Evolutionary conservation across 169 alveolate species (phyloP).

Genomic region (Neospora caninum): DNA sequence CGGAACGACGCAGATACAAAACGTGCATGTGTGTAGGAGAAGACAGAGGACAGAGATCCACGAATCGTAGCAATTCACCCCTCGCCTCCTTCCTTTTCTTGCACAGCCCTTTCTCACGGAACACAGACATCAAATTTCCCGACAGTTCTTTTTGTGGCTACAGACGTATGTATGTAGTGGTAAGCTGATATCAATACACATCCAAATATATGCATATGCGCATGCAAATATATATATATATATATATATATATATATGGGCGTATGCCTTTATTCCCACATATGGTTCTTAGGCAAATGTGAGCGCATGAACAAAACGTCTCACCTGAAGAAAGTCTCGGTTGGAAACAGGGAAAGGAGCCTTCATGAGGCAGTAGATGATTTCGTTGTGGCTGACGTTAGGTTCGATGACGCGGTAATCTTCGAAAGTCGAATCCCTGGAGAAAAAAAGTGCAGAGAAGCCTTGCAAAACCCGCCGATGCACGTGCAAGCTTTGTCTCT

Average conservation of each 20-base stretch:
- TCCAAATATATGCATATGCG: not conserved
- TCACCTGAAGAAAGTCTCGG: constrained; percentile 65
- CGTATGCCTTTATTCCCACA: not conserved
- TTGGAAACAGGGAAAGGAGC: constrained; percentile 69
- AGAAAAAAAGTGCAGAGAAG: not conserved
- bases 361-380: constrained; percentile 67
- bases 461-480: not conserved
- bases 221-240: not conserved
- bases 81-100: too few species aligned
- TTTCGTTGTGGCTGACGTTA: constrained; percentile 58
- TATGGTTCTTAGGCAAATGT: not conserved
- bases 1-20: too few species aligned
- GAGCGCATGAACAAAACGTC: not conserved
- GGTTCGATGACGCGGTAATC: constrained; percentile 64
- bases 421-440: constrained; percentile 63
- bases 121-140: too few species aligned
- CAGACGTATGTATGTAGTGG: too few species aligned
- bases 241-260: not conserved
- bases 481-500: not conserved
- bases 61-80: too few species aligned
- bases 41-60: too few species aligned
- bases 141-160: too few species aligned
- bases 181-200: not conserved
- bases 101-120: too few species aligned
- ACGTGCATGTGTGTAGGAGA: too few species aligned